Base-by-base conservation (phyloP, 192 early-diverging fungal genomes). In the Rhizophagus clarus region DNA sequence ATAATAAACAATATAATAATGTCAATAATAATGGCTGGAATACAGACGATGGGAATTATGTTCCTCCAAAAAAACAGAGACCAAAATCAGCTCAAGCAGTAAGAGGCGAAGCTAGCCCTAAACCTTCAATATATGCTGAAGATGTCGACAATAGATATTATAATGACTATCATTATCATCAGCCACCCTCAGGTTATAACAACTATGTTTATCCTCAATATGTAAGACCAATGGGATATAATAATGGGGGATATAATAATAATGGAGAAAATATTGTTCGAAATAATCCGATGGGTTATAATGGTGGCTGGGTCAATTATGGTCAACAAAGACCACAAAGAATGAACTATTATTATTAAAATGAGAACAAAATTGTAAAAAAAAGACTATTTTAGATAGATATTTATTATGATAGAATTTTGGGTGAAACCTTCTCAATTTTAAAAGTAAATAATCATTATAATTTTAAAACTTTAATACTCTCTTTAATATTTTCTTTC, bases 31-130 rank as follows among this genome's bases (percentile, higher is more conserved):
- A 29, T 64, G 4, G 28, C 24, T n/a, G 28, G n/a, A 29, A 12
- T n/a, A 28, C 62, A 12, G 0, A 26, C 29, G 28, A 64, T 26
- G 24, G 28, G 28, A 10, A 64, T 28, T 28, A 64, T 29, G 3
- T 28, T 64, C 17, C 10, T 17, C 14, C 11, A 17, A 64, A 64
- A 6, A 64, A 3, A 29, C 42, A 10, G 3, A 64, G 62, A 28
- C 62, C 62, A 64, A 64, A 64, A 64, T 64, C 62, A 12, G 62
- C 62, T 28, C 62, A 64, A 26, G 28, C 62, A 2, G 62, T 64
- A 12, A 10, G 11, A 24, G 62, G 62, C 11, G 62, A 64, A 29
- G 62, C 62, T 12, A 24, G 62, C 10, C 62, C 62, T 28, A 64
- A 64, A 64, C 29, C n/a, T 64, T 28, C n/a, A 12, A 17, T 64